phyloP scores from a whole-genome alignment of 192 early-diverging fungal species.

The Coemansia sp. region DNA sequence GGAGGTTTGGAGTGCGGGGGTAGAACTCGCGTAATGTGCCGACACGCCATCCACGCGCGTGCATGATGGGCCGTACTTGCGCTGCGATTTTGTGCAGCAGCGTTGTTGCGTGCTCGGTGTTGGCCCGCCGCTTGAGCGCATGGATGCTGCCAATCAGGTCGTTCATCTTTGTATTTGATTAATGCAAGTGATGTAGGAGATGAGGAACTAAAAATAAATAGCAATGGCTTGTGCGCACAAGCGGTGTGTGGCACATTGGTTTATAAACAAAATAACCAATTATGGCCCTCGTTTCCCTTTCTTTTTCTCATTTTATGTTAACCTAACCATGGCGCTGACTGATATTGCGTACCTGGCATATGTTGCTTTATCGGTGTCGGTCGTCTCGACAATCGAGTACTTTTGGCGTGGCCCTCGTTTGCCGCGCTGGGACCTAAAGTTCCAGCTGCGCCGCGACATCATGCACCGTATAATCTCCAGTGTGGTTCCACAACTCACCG shows the following conservation, averaged over 20 bases:
- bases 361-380: background rate
- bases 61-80: constrained; percentile 44
- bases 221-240: too few species aligned
- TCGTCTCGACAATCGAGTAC: constrained; percentile 10
- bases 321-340: background rate
- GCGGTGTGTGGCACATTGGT: background rate
- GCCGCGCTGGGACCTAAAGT: background rate
- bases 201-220: too few species aligned
- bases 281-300: background rate
- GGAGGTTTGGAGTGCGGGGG: constrained; percentile 26
- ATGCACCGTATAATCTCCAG: background rate
- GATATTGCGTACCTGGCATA: background rate
- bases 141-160: constrained; percentile 33
- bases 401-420: constrained; percentile 1
- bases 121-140: constrained; percentile 26
- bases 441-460: constrained; percentile 18
- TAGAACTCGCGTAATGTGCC: constrained; percentile 33
- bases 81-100: constrained; percentile 38
- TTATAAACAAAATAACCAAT: background rate
- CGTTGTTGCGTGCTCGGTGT: constrained; percentile 12
- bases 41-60: constrained; percentile 37
- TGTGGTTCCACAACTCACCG: background rate
- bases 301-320: constrained; percentile 1
- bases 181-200: background rate
- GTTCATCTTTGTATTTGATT: constrained; percentile 4